Evolutionary conservation across 2,329 filamentous ascomycete genomes (phyloP).

Genomic region (Fusarium paranaense): DNA sequence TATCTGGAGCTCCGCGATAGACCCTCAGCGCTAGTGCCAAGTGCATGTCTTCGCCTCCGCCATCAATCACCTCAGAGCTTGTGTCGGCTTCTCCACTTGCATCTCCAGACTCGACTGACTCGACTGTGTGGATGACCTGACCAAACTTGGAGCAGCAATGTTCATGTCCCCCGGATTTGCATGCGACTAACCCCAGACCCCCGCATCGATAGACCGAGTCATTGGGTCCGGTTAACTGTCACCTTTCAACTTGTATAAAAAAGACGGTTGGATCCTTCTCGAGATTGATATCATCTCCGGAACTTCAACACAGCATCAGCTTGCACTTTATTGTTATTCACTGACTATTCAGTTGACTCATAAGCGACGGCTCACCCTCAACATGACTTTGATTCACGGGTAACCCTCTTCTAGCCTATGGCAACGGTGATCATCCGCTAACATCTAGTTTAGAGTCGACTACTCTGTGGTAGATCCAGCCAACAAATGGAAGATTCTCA

Average conservation of each 20-base stretch:
- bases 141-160: not conserved
- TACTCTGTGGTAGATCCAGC: constrained; percentile 40
- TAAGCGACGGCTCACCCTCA: not conserved
- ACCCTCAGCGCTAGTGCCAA: not conserved
- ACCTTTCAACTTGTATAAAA: not conserved
- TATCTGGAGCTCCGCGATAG: not conserved
- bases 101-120: not conserved
- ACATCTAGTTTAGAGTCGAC: constrained; percentile 16
- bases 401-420: not conserved
- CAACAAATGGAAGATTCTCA: constrained; percentile 47
- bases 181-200: not conserved
- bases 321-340: not conserved
- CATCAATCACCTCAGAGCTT: not conserved
- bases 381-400: not conserved
- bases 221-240: not conserved
- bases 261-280: not conserved
- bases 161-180: not conserved
- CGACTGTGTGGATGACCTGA: not conserved
- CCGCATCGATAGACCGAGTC: not conserved
- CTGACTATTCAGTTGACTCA: not conserved
- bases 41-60: not conserved
- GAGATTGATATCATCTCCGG: not conserved
- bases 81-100: not conserved
- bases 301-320: not conserved
- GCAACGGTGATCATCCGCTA: not conserved